Percentiles rank a stretch among this genome's conserved stretches.
These are phyloP conservation scores for Coniferiporia sulphurascens DNA, from an alignment of 1,284 basidiomycete genomes.

Conservation along the genomic window DNA sequence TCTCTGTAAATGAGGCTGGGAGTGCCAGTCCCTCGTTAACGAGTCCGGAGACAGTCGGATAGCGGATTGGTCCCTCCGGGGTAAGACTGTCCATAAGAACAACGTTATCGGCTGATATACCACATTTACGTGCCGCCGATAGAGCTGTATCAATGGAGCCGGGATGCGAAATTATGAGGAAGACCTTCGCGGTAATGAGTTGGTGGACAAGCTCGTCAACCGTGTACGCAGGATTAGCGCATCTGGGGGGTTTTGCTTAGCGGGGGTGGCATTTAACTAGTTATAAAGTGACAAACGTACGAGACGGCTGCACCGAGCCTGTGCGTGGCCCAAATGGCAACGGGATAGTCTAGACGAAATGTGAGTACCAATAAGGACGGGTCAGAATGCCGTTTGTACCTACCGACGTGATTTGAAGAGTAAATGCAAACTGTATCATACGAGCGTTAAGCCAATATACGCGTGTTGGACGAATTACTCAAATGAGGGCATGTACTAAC, in stretches of 20 bases:
- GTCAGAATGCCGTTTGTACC: conserved; percentile 18
- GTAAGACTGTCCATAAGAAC: conserved; percentile 42
- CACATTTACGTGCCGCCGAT: conserved; percentile 44
- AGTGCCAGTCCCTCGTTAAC: conserved; percentile 47
- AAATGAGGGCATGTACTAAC: conserved; percentile 34
- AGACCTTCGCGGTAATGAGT: conserved; percentile 48
- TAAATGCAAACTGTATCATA: conserved; percentile 67
- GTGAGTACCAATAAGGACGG: conserved; percentile 4
- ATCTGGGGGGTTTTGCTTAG: conserved; percentile 30
- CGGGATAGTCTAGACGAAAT: conserved; percentile 58
- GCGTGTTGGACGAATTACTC: neutral
- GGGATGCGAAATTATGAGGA: conserved; percentile 57
- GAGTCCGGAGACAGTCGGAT: conserved; percentile 47
- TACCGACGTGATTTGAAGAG: conserved; percentile 65
- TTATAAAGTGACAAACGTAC: conserved; percentile 31
- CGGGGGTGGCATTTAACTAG: neutral
- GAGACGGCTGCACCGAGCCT: conserved; percentile 68
- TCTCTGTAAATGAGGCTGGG: conserved; percentile 41
- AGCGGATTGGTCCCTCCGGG: conserved; percentile 12
- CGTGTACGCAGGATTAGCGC: conserved; percentile 68
- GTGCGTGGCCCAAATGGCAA: conserved; percentile 71
- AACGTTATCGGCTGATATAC: conserved; percentile 51
- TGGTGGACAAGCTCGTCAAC: conserved; percentile 63
- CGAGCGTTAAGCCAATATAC: neutral
- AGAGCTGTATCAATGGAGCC: conserved; percentile 45